phyloP scores from a whole-genome alignment of 495 filamentous ascomycete genomes.

The Aspergillus homomorphus region DNA sequence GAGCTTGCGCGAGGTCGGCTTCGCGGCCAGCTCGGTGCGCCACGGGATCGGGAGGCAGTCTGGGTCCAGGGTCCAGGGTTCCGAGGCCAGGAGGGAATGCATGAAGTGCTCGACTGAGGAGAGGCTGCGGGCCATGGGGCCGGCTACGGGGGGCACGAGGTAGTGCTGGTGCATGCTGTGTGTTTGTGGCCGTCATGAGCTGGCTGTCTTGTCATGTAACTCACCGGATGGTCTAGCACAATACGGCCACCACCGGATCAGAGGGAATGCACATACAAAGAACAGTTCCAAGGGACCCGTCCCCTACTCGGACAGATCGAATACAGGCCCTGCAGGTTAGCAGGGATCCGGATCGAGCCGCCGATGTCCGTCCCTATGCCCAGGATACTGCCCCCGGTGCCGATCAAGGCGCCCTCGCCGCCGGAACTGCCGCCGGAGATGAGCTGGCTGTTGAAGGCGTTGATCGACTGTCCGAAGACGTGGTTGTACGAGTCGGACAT shows the following conservation, averaged over 20 bases:
- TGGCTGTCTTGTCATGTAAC: not conserved
- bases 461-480: conserved; percentile 50
- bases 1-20: conserved; percentile 30
- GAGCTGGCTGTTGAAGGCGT: conserved; percentile 54
- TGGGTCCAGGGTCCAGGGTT: conserved; percentile 44
- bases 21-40: conserved; percentile 31
- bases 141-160: conserved; percentile 35
- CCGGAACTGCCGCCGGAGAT: conserved; percentile 63
- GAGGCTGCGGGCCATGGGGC: conserved; percentile 43
- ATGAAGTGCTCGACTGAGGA: conserved; percentile 43
- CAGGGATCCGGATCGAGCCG: conserved; percentile 64
- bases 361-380: conserved; percentile 70
- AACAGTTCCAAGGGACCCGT: conserved; percentile 52
- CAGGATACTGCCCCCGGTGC: conserved; percentile 53
- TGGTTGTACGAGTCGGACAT: conserved; percentile 55
- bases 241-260: too few species aligned
- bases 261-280: conserved; percentile 17
- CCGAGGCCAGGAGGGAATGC: conserved; percentile 29
- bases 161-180: conserved; percentile 28
- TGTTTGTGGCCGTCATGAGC: not conserved
- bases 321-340: conserved; percentile 61
- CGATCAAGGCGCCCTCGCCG: conserved; percentile 65
- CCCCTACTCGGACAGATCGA: conserved; percentile 60
- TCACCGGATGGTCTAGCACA: too few species aligned
- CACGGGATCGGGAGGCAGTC: conserved; percentile 44